Evolutionary conservation across 192 early-diverging fungal genomes (phyloP), one percentile per base, ranked within the genome.

Genomic region (Mortierella antarctica): DNA sequence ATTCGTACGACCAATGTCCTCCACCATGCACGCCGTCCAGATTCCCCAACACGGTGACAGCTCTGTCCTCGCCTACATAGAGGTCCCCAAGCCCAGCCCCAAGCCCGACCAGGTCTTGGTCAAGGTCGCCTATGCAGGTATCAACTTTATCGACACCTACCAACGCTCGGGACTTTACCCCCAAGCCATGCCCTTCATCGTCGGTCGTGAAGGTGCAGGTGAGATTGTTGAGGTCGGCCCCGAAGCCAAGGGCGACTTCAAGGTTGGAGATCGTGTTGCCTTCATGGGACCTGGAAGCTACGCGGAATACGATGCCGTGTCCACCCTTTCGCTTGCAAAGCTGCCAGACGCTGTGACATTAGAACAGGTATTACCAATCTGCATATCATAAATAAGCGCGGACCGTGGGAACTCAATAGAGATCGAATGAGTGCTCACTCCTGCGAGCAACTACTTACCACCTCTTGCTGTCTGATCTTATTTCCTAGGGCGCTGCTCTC

Each of bases 81-180:
- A 83, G 13, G 58, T 86, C 4, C 86, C 89, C 18, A 82, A 67
- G 47, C 93, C 93, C 3, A 63, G 65, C 12, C 74, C 83, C 8
- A 85, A 82, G 18, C 70, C 83, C 4, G 85, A 88, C 18, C 84
- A 91, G 40, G 68, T 96, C 8, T 81, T 96, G n/a, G 88, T 97
- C 53, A 87, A 88, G 61, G 96, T 96, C 84, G 73, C 85, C 1
- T 92, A 83, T 58, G 85, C 90, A 12, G 96, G 96, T 6, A 88
- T 98, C 49, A 98, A 97, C 85, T 95, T 91, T 57, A 95, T 97
- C 64, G 97, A 98, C 81, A 97, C 92, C 0, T 95, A 96, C 81
- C 94, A 94, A 55, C 92, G 96, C 58, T 85, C 85, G 14, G 96
- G 96, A 44, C 82, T 94, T 10, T 96, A 96, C 73, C 85, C 84